Percentiles rank a stretch among this genome's conserved stretches.
phyloP scores from a whole-genome alignment of 2,329 filamentous ascomycete genomes.

The Ceratocystis diversiconidia region DNA sequence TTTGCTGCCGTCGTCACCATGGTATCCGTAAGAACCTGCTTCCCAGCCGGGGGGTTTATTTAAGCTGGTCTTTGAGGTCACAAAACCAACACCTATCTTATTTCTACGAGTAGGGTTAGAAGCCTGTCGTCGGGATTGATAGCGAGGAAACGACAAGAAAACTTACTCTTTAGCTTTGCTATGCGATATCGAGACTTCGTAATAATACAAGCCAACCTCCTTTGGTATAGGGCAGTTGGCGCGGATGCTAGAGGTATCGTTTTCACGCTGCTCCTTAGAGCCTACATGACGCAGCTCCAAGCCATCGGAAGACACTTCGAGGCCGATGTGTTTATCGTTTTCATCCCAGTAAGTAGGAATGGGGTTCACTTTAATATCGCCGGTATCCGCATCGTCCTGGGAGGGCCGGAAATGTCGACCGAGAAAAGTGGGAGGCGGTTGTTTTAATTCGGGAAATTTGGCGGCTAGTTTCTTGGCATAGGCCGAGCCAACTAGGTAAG shows the following conservation, averaged over 20 bases:
- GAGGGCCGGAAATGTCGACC: not conserved
- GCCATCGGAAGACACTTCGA: conserved; percentile 64
- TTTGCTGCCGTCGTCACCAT: conserved; percentile 51
- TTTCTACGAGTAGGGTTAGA: conserved; percentile 23
- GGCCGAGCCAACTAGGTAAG: conserved; percentile 64
- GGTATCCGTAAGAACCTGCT: conserved; percentile 53
- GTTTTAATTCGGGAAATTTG: conserved; percentile 32
- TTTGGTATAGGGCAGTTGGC: conserved; percentile 76
- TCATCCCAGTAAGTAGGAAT: conserved; percentile 60
- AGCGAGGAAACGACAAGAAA: not conserved
- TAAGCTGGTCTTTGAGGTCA: conserved; percentile 25
- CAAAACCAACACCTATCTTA: conserved; percentile 33
- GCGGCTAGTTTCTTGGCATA: conserved; percentile 66
- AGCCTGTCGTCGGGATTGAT: not conserved
- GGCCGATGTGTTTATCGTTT: conserved; percentile 18
- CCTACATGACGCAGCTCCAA: conserved; percentile 51
- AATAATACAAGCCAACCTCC: conserved; percentile 91
- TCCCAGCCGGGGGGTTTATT: conserved; percentile 50
- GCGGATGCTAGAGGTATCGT: conserved; percentile 71
- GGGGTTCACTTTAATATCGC: conserved; percentile 36
- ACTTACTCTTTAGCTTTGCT: conserved; percentile 42
- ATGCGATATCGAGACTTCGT: conserved; percentile 48
- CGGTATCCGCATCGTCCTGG: conserved; percentile 25
- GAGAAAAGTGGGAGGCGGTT: not conserved
- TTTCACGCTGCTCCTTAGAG: conserved; percentile 30